A percentile compares a stretch with the other conserved stretches of the same genome.
Conservation (phyloP, 1,284 basidiomycete species). For the Malassezia equina region DNA sequence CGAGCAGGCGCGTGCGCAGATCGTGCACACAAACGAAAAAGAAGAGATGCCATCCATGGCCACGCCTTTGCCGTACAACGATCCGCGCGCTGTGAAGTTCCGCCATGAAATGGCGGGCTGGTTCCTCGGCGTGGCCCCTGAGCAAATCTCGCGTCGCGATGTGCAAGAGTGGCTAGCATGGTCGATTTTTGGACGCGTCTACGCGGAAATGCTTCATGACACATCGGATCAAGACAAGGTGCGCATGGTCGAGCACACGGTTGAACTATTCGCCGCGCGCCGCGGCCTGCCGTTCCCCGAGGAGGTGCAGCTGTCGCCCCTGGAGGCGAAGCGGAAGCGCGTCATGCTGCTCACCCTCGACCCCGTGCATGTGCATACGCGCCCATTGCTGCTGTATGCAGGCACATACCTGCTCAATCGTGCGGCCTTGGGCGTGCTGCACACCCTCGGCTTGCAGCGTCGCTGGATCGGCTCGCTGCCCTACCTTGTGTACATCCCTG, state of each 20-base stretch:
- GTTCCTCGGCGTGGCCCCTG: constrained; percentile 25
- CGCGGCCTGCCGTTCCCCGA: constrained; percentile 31
- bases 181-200: constrained; percentile 29
- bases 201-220: constrained; percentile 26
- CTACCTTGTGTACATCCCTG: constrained; percentile 33
- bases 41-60: constrained; percentile 3
- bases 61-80: constrained; percentile 23
- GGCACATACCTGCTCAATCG: constrained; percentile 19
- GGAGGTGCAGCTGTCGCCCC: constrained; percentile 8
- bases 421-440: neutral
- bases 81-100: constrained; percentile 35
- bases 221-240: constrained; percentile 22
- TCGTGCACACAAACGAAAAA: neutral
- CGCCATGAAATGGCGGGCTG: constrained; percentile 29
- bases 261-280: constrained; percentile 36
- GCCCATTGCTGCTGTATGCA: constrained; percentile 25
- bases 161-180: constrained; percentile 43
- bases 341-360: constrained; percentile 46
- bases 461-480: constrained; percentile 21
- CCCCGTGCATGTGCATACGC: constrained; percentile 26
- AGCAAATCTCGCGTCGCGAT: constrained; percentile 30
- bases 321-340: neutral
- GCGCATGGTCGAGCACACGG: constrained; percentile 19
- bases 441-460: constrained; percentile 20
- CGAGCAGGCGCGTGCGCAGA: neutral